phyloP scores from a whole-genome alignment of 2,329 filamentous ascomycete genomes.

The Plenodomus biglobosus region DNA sequence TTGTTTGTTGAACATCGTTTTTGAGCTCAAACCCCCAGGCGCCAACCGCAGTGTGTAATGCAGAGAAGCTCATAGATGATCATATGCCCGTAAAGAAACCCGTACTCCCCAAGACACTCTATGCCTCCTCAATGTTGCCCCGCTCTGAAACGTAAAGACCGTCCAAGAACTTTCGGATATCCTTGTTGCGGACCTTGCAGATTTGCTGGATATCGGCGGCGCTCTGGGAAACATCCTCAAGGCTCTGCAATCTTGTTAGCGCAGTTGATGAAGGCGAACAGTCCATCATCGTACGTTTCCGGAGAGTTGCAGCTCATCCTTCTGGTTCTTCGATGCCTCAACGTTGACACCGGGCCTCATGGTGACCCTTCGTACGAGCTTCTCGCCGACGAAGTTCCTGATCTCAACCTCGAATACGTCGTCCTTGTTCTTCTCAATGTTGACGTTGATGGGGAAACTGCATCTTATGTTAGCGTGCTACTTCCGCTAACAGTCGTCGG shows the following conservation, averaged over 20 bases:
- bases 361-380: constrained; percentile 89
- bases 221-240: constrained; percentile 96
- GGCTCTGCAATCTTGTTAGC: constrained; percentile 54
- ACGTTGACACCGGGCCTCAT: constrained; percentile 92
- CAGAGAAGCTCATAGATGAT: constrained; percentile 46
- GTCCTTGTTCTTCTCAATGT: constrained; percentile 94
- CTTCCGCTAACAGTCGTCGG: neutral
- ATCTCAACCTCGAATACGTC: constrained; percentile 92
- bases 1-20: constrained; percentile 45
- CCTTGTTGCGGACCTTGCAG: constrained; percentile 99
- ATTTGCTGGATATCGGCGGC: constrained; percentile 99
- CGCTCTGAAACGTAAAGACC: constrained; percentile 99
- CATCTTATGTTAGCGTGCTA: constrained; percentile 12
- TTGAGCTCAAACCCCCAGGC: constrained; percentile 44
- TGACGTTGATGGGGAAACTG: constrained; percentile 99
- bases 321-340: constrained; percentile 84
- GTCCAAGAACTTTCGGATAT: constrained; percentile 99
- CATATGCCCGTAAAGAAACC: constrained; percentile 47
- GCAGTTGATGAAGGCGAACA: constrained; percentile 1
- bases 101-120: constrained; percentile 36
- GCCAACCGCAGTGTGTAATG: constrained; percentile 44
- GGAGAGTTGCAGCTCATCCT: constrained; percentile 92
- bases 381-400: constrained; percentile 79
- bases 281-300: constrained; percentile 65
- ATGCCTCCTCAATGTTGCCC: constrained; percentile 78